Percentiles rank a stretch among this genome's conserved stretches.
Evolutionary conservation across 2,329 filamentous ascomycete genomes (phyloP).

Genomic region (Curvularia eragrostidis): DNA sequence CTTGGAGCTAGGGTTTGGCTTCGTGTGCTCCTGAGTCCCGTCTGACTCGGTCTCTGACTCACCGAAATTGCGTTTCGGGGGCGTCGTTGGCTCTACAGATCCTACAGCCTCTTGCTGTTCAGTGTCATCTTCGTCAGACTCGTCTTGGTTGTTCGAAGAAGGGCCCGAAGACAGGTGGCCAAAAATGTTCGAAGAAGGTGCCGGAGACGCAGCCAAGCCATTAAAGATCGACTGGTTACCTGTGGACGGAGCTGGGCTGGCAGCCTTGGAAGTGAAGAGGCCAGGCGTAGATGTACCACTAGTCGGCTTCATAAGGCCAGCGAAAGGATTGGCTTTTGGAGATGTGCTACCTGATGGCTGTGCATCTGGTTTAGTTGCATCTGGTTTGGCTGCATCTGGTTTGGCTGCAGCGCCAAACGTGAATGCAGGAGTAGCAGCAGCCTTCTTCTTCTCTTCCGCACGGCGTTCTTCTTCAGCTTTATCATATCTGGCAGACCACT

Average conservation of each 20-base stretch:
- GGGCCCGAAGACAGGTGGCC: conserved; percentile 44
- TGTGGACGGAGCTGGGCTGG: conserved; percentile 42
- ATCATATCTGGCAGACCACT: conserved; percentile 45
- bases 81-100: conserved; percentile 27
- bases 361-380: not conserved
- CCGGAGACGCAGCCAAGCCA: conserved; percentile 27
- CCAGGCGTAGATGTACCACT: conserved; percentile 35
- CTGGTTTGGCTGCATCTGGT: not conserved
- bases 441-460: conserved; percentile 35
- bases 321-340: conserved; percentile 24
- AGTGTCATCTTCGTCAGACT: conserved; percentile 35
- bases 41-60: conserved; percentile 37
- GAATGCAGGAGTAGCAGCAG: conserved; percentile 31
- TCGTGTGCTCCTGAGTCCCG: conserved; percentile 31
- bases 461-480: conserved; percentile 39
- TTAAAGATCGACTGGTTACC: conserved; percentile 45
- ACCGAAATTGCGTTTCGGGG: conserved; percentile 33
- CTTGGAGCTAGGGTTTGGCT: conserved; percentile 22
- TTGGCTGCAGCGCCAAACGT: conserved; percentile 19
- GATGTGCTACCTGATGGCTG: conserved; percentile 12
- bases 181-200: conserved; percentile 41
- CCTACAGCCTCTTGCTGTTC: conserved; percentile 22
- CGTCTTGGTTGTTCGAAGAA: conserved; percentile 42
- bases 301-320: conserved; percentile 27
- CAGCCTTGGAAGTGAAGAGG: conserved; percentile 32